Evolutionary conservation across 129 eudicot species (phyloP).

Genomic region (Apium graveolens): DNA sequence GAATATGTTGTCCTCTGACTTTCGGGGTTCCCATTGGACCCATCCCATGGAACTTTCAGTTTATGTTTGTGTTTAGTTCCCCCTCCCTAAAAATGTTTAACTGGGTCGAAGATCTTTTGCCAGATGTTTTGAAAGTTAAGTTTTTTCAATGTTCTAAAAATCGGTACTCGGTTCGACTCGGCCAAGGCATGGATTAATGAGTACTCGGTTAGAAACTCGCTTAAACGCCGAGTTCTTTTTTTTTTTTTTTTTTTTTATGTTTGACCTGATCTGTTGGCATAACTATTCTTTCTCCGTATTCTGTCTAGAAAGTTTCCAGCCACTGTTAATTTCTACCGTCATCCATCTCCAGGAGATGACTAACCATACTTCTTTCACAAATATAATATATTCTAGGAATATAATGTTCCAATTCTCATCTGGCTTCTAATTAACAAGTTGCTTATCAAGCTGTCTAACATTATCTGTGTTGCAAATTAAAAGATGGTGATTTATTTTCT

Average conservation of each 20-base stretch:
- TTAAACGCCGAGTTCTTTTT: too few species aligned
- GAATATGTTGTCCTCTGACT: conserved; percentile 12
- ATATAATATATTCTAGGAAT: not conserved
- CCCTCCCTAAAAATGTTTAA: not conserved
- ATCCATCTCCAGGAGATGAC: not conserved
- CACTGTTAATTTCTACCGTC: not conserved
- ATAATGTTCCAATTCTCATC: not conserved
- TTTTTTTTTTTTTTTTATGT: too few species aligned
- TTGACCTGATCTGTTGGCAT: not conserved
- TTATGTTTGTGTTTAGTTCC: not conserved
- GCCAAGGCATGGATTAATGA: too few species aligned
- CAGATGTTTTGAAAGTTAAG: not conserved
- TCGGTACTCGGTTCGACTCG: too few species aligned
- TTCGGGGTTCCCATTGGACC: not conserved
- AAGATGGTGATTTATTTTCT: not conserved
- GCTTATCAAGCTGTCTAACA: not conserved
- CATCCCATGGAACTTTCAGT: not conserved
- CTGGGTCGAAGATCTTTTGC: not conserved
- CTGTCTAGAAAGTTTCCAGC: too few species aligned
- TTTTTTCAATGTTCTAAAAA: too few species aligned
- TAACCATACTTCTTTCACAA: not conserved
- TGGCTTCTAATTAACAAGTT: not conserved
- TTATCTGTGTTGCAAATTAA: not conserved
- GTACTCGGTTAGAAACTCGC: too few species aligned
- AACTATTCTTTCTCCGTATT: too few species aligned